These are phyloP conservation scores for Nemophila menziesii DNA, from an alignment of 257 asterid species.

Conservation along the genomic window DNA sequence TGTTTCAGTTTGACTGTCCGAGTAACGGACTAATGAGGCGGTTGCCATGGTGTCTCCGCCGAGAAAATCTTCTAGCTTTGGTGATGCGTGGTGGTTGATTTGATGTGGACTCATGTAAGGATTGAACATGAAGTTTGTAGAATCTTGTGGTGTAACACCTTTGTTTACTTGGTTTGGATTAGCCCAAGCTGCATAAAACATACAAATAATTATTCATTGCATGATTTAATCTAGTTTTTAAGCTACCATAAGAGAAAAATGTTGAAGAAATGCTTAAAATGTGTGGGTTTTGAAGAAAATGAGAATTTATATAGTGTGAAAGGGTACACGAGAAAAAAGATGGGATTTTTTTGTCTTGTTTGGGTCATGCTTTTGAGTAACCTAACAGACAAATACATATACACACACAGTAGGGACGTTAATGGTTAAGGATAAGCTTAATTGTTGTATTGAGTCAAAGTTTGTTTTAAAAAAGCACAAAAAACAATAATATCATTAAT, in stretches of 20 bases:
- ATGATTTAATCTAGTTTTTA: slow-evolving; percentile 15
- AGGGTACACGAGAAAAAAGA: background rate
- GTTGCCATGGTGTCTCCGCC: slow-evolving; percentile 48
- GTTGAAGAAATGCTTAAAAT: background rate
- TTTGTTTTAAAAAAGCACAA: background rate
- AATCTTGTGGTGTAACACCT: slow-evolving; percentile 8
- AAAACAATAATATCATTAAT: background rate
- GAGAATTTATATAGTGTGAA: background rate
- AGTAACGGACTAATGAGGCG: background rate
- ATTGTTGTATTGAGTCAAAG: background rate
- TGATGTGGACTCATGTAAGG: slow-evolving; percentile 37
- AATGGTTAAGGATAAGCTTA: background rate
- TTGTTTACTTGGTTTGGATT: slow-evolving; percentile 26
- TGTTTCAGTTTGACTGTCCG: slow-evolving; percentile 16
- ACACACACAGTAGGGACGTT: no score
- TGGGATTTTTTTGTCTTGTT: background rate
- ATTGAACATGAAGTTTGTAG: slow-evolving; percentile 17
- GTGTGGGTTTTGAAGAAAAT: background rate
- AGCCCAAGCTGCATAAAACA: slow-evolving; percentile 39
- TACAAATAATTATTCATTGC: background rate
- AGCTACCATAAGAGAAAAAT: background rate
- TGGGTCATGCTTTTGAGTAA: background rate
- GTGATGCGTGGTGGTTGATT: slow-evolving; percentile 32
- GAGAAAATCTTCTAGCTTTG: slow-evolving; percentile 81
- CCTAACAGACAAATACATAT: no score